Base-by-base conservation (phyloP, 331 rosid species). In the Ulmus americana region DNA sequence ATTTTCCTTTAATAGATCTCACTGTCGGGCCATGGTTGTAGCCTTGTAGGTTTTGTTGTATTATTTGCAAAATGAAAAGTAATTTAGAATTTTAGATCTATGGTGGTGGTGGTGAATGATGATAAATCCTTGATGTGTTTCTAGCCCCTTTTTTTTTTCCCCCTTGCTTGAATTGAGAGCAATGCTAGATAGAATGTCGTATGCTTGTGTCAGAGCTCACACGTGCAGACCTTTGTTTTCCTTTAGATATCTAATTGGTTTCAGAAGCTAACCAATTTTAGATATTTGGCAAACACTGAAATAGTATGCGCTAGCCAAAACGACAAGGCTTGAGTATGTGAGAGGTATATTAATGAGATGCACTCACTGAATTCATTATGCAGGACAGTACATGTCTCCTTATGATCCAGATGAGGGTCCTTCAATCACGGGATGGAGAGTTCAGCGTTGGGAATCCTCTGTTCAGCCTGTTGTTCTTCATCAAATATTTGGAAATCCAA, bases 341-440 rank as follows among this genome's bases (percentile, higher is more conserved):
- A 18, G 40, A 28, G 35, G 22, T 20, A 20, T 28, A 28, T 22
- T 13, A 45, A 45, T 62, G 39, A 59, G 14, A 7, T 42, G 18
- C 10, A 0, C 2, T 60, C 8, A 12, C 50, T 41, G 40, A n/a
- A 74, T 71, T 76, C 59, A 54, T 11, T 65, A 62, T 82, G 70
- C 84, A 91, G 97, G 97, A 64, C 95, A 91, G 67, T 86, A 88
- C 83, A 91, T 91, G 97, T 91, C 96, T 59, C 97, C 96, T 49
- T 83, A 86, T 76, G 95, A 91, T 79, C 97, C 92, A 10, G 97
- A 88, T 61, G 96, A 88, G 79, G 96, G 96, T 45, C 96, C 95
- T 49, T 86, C 96, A 47, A 77, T 91, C 67, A 86, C 97, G 14
- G 97, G 97, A 54, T 91, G 97, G 96, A 88, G 97, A 77, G 96